Conservation (phyloP, 768 basidiomycete genomes). For the Lactifluus subvellereus region DNA sequence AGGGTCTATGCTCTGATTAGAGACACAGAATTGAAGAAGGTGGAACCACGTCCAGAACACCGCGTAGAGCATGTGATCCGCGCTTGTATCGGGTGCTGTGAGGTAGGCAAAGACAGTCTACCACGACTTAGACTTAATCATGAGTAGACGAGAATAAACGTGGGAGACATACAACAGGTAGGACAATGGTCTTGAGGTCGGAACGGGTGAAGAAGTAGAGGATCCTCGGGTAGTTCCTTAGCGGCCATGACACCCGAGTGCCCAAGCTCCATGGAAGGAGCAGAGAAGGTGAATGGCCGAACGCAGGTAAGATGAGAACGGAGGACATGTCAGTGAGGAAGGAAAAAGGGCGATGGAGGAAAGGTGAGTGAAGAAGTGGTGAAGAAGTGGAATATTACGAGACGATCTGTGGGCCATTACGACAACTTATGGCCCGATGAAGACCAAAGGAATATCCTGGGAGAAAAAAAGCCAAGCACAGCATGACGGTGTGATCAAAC, state of each 20-base stretch:
- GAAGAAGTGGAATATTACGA: not conserved
- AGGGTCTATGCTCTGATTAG: conserved; percentile 27
- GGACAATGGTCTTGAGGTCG: conserved; percentile 18
- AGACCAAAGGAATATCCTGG: not conserved
- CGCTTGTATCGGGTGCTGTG: not conserved
- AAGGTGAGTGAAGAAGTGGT: not conserved
- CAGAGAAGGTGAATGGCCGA: not conserved
- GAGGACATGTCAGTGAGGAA: not conserved
- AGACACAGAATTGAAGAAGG: conserved; percentile 29
- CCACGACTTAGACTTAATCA: not conserved
- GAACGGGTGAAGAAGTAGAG: conserved; percentile 18
- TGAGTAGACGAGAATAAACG: not conserved
- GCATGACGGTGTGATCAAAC: too few species aligned
- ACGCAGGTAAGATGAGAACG: not conserved
- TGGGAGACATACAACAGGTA: conserved; percentile 5
- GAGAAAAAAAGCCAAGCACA: too few species aligned
- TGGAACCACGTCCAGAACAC: conserved; percentile 30
- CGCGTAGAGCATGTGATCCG: not conserved
- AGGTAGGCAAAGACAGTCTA: conserved; percentile 19
- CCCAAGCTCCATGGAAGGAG: not conserved
- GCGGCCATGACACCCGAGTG: not conserved
- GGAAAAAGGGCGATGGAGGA: not conserved
- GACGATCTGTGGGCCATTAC: not conserved
- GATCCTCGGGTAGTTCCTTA: conserved; percentile 2
- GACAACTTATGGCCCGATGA: not conserved